Conservation (phyloP, 164 flowering plant genomes). For the Tinospora cordifolia region DNA sequence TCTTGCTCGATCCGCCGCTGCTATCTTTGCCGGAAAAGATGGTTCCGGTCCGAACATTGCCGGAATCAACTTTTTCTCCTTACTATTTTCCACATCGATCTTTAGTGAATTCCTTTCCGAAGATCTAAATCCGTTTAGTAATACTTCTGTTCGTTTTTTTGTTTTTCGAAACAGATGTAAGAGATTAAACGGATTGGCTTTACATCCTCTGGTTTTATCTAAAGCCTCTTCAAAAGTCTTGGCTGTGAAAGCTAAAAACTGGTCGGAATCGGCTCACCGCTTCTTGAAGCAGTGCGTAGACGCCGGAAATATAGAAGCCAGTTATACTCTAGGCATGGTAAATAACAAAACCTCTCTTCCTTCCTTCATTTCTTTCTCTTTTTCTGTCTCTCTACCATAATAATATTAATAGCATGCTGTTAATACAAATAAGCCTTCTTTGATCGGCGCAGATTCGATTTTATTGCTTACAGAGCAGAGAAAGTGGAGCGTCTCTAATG, state of each 20-base stretch:
- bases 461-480: conserved; percentile 57
- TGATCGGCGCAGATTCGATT: conserved; percentile 50
- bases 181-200: conserved; percentile 48
- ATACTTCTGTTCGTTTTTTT: not conserved
- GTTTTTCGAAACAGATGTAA: conserved; percentile 48
- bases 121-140: too few relatives aligned
- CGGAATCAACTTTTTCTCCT: not conserved
- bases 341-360: conserved; percentile 14
- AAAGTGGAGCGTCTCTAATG: conserved; percentile 68
- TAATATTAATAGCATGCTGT: not conserved
- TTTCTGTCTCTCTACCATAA: not conserved
- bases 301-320: conserved; percentile 79
- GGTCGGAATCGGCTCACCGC: conserved; percentile 71
- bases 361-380: not conserved
- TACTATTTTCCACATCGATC: not conserved
- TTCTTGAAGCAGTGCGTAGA: conserved; percentile 57
- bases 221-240: conserved; percentile 41
- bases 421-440: not conserved
- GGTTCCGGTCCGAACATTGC: too few relatives aligned
- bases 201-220: conserved; percentile 45
- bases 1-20: not conserved
- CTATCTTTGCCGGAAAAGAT: not conserved
- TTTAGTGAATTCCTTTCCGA: not conserved
- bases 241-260: conserved; percentile 39
- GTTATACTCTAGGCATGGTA: conserved; percentile 77